phyloP scores from a whole-genome alignment of 1,139 yeast species.

The Candida tunisiensis region DNA sequence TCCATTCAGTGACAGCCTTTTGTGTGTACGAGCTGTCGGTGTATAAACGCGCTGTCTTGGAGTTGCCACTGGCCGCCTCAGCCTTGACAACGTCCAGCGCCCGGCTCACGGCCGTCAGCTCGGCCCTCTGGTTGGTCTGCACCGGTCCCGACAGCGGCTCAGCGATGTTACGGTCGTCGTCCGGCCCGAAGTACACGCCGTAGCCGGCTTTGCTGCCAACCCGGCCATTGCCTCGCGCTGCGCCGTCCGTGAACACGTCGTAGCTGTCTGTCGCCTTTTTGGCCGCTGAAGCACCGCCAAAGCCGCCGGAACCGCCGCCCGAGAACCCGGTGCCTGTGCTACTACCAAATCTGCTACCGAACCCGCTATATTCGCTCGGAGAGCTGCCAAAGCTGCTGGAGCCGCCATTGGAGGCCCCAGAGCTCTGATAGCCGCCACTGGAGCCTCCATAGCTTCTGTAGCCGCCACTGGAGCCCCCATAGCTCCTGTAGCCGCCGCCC shows the following conservation, averaged over 20 bases:
- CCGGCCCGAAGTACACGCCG: slow-evolving; percentile 54
- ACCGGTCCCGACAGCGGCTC: slow-evolving; percentile 28
- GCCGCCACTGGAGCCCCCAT: neutral
- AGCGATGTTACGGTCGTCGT: slow-evolving; percentile 36
- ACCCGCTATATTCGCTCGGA: too few relatives aligned
- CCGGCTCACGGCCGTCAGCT: slow-evolving; percentile 43
- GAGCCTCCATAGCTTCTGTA: neutral
- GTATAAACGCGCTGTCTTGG: slow-evolving; percentile 17
- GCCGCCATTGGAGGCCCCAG: neutral
- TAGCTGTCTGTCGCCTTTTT: neutral
- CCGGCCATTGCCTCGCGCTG: slow-evolving; percentile 38
- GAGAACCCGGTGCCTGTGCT: too few relatives aligned
- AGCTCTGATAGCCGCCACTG: neutral
- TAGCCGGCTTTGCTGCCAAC: slow-evolving; percentile 37
- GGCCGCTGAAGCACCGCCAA: too few relatives aligned
- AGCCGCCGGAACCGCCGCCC: too few relatives aligned
- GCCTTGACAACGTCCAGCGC: slow-evolving; percentile 30
- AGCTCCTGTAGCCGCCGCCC: neutral
- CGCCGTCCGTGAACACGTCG: slow-evolving; percentile 54
- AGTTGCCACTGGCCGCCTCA: slow-evolving; percentile 1
- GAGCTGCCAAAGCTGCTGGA: neutral
- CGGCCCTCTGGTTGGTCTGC: slow-evolving; percentile 75
- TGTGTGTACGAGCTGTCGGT: slow-evolving; percentile 47
- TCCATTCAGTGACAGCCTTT: slow-evolving; percentile 35
- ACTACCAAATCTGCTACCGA: too few relatives aligned